phyloP scores from a whole-genome alignment of 2,329 filamentous ascomycete genomes.

The Sporothrix schenckii region DNA sequence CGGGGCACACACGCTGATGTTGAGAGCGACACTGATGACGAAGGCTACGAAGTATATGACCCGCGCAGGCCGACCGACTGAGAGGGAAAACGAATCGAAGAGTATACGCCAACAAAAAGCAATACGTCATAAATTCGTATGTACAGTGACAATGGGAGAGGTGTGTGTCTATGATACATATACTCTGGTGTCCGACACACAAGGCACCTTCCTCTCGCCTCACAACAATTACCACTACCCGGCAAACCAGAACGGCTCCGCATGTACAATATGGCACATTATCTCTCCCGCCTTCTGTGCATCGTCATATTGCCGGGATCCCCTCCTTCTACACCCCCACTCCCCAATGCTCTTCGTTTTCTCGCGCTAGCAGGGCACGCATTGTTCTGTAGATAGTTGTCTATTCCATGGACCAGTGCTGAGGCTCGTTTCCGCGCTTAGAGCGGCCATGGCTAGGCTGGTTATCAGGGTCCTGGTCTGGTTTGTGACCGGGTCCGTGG shows the following conservation, averaged over 20 bases:
- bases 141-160: neutral
- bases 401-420: conserved; percentile 15
- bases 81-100: conserved; percentile 39
- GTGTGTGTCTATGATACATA: conserved; percentile 11
- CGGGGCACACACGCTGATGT: conserved; percentile 30
- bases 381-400: neutral
- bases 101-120: neutral
- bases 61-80: conserved; percentile 63
- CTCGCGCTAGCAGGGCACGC: neutral
- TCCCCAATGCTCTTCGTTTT: conserved; percentile 12
- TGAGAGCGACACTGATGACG: conserved; percentile 69
- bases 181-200: conserved; percentile 13
- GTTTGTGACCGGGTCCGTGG: neutral
- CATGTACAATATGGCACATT: neutral
- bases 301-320: neutral
- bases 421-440: neutral
- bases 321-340: neutral
- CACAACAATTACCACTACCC: neutral
- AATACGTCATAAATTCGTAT: conserved; percentile 13
- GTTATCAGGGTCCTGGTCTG: neutral
- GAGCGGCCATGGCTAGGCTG: conserved; percentile 6
- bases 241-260: conserved; percentile 3
- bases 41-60: conserved; percentile 70
- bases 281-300: neutral
- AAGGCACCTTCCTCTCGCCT: neutral